Base-by-base conservation (phyloP, 768 basidiomycete species). In the Trametes gibbosa region DNA sequence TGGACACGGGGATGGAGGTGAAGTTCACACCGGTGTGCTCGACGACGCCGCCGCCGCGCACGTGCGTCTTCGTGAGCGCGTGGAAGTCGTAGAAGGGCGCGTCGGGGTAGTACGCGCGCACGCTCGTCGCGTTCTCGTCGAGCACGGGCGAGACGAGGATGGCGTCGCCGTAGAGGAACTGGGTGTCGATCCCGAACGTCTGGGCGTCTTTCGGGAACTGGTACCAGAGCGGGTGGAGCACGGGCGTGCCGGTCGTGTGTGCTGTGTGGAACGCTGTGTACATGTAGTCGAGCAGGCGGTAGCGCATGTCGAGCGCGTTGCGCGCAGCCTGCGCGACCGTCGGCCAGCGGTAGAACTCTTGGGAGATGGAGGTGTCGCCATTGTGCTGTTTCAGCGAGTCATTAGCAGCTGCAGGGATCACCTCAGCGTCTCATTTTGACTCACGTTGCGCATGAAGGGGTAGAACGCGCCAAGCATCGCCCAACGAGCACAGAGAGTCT, bases 371-470 rank as follows among this genome's bases (percentile, higher is more conserved):
- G 0, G 70, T 76, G 62, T 84, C 81, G 1, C 60, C 61, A 56
- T 87, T 86, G 65, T 87, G 84, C 83, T 85, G 29, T 8, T 12
- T 35, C 16, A 14, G 14, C 23, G 10, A 23, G n/a, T 40, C 13
- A 34, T 27, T 23, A 57, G 19, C 14, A 14, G 3, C 19, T 23
- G 39, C n/a, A n/a, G n/a, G 17, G 12, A 51, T 7, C 14, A 21
- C 41, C 9, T 3, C 25, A 25, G 17, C n/a, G n/a, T 12, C 2
- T 29, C 37, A 42, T 37, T 14, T 32, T 6, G 25, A 70, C 83
- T 70, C 56, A 86, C 85, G 66, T 91, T 88, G 9, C 90, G 77
- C 84, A 85, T 89, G 77, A 91, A 91, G 0, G 89, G 88, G 69
- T 85, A 84, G 72, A 90, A 91, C 0, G 86, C 89, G 1, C 87